Base-by-base conservation (phyloP, 139 green algal genomes). In the Chlorokybus atmophyticus region DNA sequence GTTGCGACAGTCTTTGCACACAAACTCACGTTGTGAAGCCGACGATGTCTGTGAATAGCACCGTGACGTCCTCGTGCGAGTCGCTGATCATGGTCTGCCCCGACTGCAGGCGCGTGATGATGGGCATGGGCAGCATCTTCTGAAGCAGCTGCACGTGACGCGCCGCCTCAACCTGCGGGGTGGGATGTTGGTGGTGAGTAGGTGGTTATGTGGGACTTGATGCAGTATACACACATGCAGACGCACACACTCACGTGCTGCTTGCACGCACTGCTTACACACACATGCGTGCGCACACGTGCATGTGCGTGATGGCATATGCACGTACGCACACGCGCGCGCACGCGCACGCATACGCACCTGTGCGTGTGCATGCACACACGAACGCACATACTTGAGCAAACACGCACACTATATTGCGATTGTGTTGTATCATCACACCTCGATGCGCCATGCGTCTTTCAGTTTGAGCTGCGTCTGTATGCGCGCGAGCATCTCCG, bases 401-500 rank as follows among this genome's bases (percentile, higher is more conserved):
- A n/a, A n/a, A n/a, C n/a, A n/a, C n/a, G n/a, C n/a, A n/a, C n/a
- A n/a, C 35, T 21, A 14, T 14, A 21, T 10, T 44, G 35, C 35
- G 10, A 21, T 21, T 44, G 14, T 14, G 14, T 44, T 10, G 35
- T 44, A 44, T 14, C 35, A 10, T 10, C 35, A 44, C 10, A 21
- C 35, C 35, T 14, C 35, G 10, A 44, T 14, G 35, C 35, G 14
- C 35, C 35, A 21, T 44, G 35, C 35, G 35, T 24, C 19, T 23
- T 62, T 3, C 5, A 80, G 59, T 57, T 76, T 69, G 64, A 80
- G 73, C 52, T 80, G 73, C 49, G 64, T 62, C 42, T 71, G 58
- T 5, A 80, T 80, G 30, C 70, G 70, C 4, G 67, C 71, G 58
- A 79, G 60, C 42, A 82, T 64, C 67, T 82, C 75, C 47, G 57